phyloP scores from a whole-genome alignment of 306 rosid genomes.

The Glycyrrhiza uralensis region DNA sequence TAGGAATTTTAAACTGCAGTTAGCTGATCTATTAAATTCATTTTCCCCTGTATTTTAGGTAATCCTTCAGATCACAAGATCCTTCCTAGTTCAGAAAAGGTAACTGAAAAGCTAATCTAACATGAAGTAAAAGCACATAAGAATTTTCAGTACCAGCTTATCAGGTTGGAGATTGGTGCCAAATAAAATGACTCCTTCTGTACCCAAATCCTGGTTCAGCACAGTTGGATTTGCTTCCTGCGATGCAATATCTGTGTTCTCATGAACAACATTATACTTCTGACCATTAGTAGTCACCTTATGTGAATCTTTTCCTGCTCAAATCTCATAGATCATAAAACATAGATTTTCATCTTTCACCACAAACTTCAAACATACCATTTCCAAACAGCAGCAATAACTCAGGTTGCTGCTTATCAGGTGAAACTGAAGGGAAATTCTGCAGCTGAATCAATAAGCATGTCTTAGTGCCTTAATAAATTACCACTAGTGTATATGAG shows the following conservation, averaged over 20 bases:
- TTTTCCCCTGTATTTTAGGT: no score
- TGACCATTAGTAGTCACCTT: no score
- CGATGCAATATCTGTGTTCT: background rate
- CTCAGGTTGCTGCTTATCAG: constrained; percentile 1
- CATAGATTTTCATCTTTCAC: no score
- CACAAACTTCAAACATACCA: constrained; percentile 30
- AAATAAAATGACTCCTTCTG: background rate
- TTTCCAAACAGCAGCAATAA: constrained; percentile 19
- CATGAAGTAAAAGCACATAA: background rate
- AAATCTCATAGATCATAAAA: constrained; percentile 18
- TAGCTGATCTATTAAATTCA: no score
- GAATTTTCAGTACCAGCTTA: constrained; percentile 15
- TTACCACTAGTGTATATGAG: no score
- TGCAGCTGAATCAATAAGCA: constrained; percentile 19
- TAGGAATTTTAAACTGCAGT: no score
- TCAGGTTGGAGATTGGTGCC: background rate
- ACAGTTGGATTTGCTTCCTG: constrained; percentile 11
- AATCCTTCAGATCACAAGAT: no score
- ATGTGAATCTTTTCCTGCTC: constrained; percentile 25
- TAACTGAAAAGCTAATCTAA: background rate
- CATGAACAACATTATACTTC: no score
- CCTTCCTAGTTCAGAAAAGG: no score
- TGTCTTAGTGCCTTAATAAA: no score
- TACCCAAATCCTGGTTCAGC: constrained; percentile 5
- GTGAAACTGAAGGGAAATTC: constrained; percentile 15